These are phyloP conservation scores for Sporothrix curviconia DNA, from an alignment of 2,329 filamentous ascomycete species.

Conservation along the genomic window DNA sequence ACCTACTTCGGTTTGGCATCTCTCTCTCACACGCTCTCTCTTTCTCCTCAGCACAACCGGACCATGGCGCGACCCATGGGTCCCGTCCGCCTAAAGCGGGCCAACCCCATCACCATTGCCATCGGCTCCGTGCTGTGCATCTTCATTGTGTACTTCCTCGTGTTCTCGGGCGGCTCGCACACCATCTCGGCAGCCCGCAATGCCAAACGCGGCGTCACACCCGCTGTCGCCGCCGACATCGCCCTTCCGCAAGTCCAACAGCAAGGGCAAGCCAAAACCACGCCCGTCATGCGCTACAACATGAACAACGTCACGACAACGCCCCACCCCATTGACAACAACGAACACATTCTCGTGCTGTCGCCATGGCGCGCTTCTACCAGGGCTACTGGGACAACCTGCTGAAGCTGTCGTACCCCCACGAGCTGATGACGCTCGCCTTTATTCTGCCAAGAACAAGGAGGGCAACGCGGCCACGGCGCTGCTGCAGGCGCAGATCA, in stretches of 20 bases:
- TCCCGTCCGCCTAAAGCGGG: conserved; percentile 67
- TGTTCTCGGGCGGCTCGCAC: conserved; percentile 35
- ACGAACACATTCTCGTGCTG: conserved; percentile 82
- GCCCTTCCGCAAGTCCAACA: conserved; percentile 58
- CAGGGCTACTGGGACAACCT: conserved; percentile 94
- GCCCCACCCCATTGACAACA: conserved; percentile 64
- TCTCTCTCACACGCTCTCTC: conserved; percentile 1
- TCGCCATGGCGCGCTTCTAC: conserved; percentile 94
- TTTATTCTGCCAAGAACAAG: conserved; percentile 91
- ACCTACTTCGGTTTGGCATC: background rate
- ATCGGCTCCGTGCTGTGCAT: conserved; percentile 67
- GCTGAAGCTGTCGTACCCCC: conserved; percentile 74
- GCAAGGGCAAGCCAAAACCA: conserved; percentile 44
- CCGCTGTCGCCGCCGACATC: conserved; percentile 68
- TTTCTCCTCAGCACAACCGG: no score
- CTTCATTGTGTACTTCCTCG: conserved; percentile 60
- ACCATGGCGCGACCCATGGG: conserved; percentile 54
- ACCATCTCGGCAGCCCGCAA: conserved; percentile 31
- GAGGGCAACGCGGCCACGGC: conserved; percentile 84
- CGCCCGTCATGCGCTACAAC: conserved; percentile 86
- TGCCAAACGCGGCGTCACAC: conserved; percentile 53
- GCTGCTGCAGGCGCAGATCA: conserved; percentile 75
- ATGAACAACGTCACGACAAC: conserved; percentile 92
- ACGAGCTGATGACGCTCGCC: conserved; percentile 87
- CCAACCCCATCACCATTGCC: conserved; percentile 68